These are phyloP conservation scores for Metschnikowia kunwiensis DNA, from an alignment of 805 yeast species.

Conservation along the genomic window DNA sequence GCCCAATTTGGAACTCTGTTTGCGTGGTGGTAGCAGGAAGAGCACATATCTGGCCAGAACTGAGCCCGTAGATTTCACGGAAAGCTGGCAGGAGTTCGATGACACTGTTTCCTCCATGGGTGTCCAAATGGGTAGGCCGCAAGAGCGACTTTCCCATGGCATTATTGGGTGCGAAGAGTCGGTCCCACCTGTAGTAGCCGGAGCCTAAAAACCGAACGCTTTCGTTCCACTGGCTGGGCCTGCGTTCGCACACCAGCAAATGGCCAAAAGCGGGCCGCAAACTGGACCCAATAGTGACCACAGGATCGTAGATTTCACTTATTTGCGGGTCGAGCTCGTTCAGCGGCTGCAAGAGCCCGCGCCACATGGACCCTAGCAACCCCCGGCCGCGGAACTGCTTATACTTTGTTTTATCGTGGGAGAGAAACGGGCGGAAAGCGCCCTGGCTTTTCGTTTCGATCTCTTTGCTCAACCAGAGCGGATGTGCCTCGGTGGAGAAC, in stretches of 20 bases:
- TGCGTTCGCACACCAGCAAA: slow-evolving; percentile 31
- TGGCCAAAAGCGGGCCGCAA: slow-evolving; percentile 12
- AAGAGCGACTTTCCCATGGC: slow-evolving; percentile 38
- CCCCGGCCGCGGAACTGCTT: slow-evolving; percentile 7
- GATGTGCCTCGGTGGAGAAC: slow-evolving; percentile 91
- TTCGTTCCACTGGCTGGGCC: slow-evolving; percentile 20
- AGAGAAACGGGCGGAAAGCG: slow-evolving; percentile 7
- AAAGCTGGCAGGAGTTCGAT: slow-evolving; percentile 32
- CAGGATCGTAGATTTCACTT: not conserved
- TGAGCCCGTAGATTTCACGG: slow-evolving; percentile 27
- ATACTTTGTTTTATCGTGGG: slow-evolving; percentile 5
- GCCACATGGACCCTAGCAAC: slow-evolving; percentile 14
- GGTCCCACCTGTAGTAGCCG: slow-evolving; percentile 33
- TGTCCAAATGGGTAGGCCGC: slow-evolving; percentile 37
- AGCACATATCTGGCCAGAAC: slow-evolving; percentile 27
- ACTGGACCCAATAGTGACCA: slow-evolving; percentile 17
- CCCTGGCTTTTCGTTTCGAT: slow-evolving; percentile 10
- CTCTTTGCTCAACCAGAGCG: slow-evolving; percentile 63
- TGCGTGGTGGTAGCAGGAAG: slow-evolving; percentile 24
- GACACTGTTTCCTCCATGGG: slow-evolving; percentile 3
- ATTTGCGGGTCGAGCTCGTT: slow-evolving; percentile 2
- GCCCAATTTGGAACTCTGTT: slow-evolving; percentile 32
- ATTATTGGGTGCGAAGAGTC: slow-evolving; percentile 46
- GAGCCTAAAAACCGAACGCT: slow-evolving; percentile 30
- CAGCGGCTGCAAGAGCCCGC: slow-evolving; percentile 5